phyloP scores from a whole-genome alignment of 2,329 filamentous ascomycete species.

The Hypoxylon sp. region DNA sequence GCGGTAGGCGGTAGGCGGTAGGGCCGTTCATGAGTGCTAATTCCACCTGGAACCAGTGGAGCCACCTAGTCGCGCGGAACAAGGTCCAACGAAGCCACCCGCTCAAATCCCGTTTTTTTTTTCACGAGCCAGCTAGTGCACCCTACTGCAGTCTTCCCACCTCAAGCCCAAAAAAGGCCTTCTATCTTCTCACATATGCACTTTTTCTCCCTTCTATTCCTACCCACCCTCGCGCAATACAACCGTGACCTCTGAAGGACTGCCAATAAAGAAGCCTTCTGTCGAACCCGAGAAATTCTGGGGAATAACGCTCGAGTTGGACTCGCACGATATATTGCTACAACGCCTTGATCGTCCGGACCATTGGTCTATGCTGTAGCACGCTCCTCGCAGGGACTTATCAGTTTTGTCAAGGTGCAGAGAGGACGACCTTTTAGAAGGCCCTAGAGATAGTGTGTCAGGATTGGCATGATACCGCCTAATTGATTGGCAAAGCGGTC shows the following conservation, averaged over 20 bases:
- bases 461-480: constrained; percentile 46
- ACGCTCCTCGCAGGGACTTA: constrained; percentile 35
- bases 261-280: constrained; percentile 39
- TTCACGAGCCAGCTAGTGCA: constrained; percentile 38
- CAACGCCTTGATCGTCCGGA: constrained; percentile 40
- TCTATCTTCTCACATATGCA: constrained; percentile 39
- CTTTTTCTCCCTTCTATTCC: constrained; percentile 38
- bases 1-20: constrained; percentile 42
- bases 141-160: constrained; percentile 27
- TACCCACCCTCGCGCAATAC: constrained; percentile 50
- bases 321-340: constrained; percentile 46
- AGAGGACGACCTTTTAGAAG: constrained; percentile 50
- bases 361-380: constrained; percentile 46
- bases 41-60: constrained; percentile 37
- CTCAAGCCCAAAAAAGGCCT: constrained; percentile 29
- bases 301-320: constrained; percentile 36
- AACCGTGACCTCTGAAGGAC: constrained; percentile 37
- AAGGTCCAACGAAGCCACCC: constrained; percentile 40
- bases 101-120: constrained; percentile 40
- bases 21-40: constrained; percentile 32
- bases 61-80: constrained; percentile 31
- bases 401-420: constrained; percentile 46
- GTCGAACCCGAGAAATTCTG: constrained; percentile 36
- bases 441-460: constrained; percentile 48
- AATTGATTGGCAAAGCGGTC: constrained; percentile 50